Evolutionary conservation across 2,329 filamentous ascomycete species (phyloP).

Genomic region (Colletotrichum kahawae): DNA sequence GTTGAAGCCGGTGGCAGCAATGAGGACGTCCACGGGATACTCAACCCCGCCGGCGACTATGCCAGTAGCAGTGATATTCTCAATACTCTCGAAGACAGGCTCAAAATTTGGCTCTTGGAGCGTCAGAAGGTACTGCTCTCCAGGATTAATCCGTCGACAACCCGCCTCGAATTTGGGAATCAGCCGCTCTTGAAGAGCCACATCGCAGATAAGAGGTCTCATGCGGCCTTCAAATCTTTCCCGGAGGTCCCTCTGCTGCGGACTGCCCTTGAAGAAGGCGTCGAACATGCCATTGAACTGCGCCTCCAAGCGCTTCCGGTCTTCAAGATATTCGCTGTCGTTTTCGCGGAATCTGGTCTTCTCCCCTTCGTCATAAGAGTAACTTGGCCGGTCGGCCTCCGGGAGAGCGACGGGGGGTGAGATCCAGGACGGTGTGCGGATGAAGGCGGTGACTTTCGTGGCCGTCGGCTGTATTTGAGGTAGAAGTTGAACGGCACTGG

Average conservation of each 20-base stretch:
- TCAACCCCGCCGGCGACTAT: background rate
- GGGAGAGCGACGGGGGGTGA: background rate
- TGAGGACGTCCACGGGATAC: background rate
- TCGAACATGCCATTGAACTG: background rate
- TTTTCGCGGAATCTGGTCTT: background rate
- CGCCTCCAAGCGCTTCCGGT: background rate
- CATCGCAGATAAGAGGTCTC: background rate
- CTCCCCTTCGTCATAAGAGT: background rate
- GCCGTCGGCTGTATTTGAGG: background rate
- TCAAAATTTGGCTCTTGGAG: background rate
- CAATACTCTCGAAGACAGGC: background rate
- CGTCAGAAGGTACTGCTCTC: background rate
- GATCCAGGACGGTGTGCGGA: background rate
- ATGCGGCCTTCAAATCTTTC: background rate
- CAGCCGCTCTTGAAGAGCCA: background rate
- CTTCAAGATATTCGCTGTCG: background rate
- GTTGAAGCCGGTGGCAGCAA: background rate
- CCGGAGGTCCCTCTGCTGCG: background rate
- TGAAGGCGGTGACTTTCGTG: background rate
- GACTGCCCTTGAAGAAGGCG: background rate
- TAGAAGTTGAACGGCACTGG: background rate
- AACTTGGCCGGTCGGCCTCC: background rate
- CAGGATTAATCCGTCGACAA: background rate
- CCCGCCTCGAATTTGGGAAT: background rate
- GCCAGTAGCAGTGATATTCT: background rate